These are phyloP conservation scores for Monoraphidium neglectum DNA, from an alignment of 139 green algal genomes.

Conservation along the genomic window DNA sequence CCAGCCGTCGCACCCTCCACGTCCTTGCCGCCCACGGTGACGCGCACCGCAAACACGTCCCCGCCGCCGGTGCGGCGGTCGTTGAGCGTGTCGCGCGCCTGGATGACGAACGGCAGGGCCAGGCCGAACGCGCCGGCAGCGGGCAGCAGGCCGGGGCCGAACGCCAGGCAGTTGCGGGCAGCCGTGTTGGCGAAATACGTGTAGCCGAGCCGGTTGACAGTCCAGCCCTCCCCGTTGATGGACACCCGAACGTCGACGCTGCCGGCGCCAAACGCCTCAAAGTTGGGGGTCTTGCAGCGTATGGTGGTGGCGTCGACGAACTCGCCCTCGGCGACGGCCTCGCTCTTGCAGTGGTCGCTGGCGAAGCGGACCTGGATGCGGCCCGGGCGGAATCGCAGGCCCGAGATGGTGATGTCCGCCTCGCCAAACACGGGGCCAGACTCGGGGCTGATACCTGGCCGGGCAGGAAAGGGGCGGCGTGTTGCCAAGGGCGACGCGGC, in stretches of 20 bases:
- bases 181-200: constrained; percentile 89
- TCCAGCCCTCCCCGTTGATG: constrained; percentile 84
- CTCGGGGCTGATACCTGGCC: constrained; percentile 46
- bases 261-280: constrained; percentile 79
- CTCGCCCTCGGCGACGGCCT: constrained; percentile 65
- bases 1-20: constrained; percentile 50
- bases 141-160: constrained; percentile 80
- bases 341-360: too few relatives aligned
- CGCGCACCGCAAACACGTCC: constrained; percentile 70
- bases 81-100: constrained; percentile 75
- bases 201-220: constrained; percentile 85
- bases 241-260: constrained; percentile 69
- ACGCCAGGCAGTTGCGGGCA: constrained; percentile 79
- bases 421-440: constrained; percentile 84
- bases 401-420: constrained; percentile 76
- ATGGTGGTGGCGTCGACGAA: constrained; percentile 71
- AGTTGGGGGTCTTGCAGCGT: constrained; percentile 77
- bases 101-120: constrained; percentile 84
- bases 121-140: constrained; percentile 57
- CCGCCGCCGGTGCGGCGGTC: constrained; percentile 75
- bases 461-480: too few relatives aligned
- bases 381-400: constrained; percentile 78
- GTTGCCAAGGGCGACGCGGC: too few relatives aligned
- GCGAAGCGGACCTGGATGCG: constrained; percentile 78
- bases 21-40: too few relatives aligned